These are phyloP conservation scores for Cordyceps fumosorosea DNA, from an alignment of 2,329 filamentous ascomycete genomes.

Conservation along the genomic window DNA sequence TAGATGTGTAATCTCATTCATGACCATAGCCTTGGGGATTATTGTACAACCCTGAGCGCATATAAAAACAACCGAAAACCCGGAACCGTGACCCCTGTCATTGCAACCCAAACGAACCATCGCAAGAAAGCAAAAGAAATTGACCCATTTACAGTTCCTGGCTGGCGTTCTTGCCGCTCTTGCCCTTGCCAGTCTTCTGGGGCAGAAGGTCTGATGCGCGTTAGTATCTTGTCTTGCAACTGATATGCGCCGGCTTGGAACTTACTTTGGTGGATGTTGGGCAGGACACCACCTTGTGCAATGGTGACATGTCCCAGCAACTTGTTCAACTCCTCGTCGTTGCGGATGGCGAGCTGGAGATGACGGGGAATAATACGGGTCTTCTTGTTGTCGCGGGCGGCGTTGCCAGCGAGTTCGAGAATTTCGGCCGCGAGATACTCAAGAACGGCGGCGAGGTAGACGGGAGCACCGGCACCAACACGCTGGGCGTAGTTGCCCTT, in stretches of 20 bases:
- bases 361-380: slow-evolving; percentile 99
- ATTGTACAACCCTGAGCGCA: slow-evolving; percentile 64
- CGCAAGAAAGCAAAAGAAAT: slow-evolving; percentile 46
- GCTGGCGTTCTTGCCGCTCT: slow-evolving; percentile 86
- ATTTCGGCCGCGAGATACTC: slow-evolving; percentile 99
- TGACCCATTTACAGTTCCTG: slow-evolving; percentile 75
- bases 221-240: slow-evolving; percentile 30
- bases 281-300: slow-evolving; percentile 92
- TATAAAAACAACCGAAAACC: slow-evolving; percentile 54
- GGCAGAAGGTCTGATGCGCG: slow-evolving; percentile 74
- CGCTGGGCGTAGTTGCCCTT: slow-evolving; percentile 99
- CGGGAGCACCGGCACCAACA: slow-evolving; percentile 95
- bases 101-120: slow-evolving; percentile 67
- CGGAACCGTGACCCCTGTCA: slow-evolving; percentile 77
- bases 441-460: slow-evolving; percentile 94
- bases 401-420: slow-evolving; percentile 96
- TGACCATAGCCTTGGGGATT: slow-evolving; percentile 62
- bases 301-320: slow-evolving; percentile 93
- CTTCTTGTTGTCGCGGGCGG: slow-evolving; percentile 99
- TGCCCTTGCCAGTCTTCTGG: slow-evolving; percentile 86
- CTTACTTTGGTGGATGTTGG: slow-evolving; percentile 96
- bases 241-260: slow-evolving; percentile 19
- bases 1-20: slow-evolving; percentile 48
- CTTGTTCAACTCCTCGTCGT: slow-evolving; percentile 99
- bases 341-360: slow-evolving; percentile 97